phyloP scores from a whole-genome alignment of 805 yeast genomes.

The Blastobotrys attinorum region DNA sequence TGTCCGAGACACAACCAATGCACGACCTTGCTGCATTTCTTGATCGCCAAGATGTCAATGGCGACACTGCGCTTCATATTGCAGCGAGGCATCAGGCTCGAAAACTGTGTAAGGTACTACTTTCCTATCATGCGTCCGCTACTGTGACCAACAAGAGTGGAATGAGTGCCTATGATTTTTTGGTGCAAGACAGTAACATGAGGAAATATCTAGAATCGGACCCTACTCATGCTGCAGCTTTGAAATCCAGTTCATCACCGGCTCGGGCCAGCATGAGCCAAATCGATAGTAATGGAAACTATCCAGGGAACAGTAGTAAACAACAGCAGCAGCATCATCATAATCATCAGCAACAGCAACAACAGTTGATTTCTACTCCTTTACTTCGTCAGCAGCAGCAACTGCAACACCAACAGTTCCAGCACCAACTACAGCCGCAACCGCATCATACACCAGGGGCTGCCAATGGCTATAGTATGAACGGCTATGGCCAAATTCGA shows the following conservation, averaged over 20 bases:
- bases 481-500: conserved; percentile 3
- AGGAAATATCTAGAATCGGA: conserved; percentile 13
- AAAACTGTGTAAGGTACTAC: conserved; percentile 35
- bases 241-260: conserved; percentile 20
- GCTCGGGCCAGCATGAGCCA: conserved; percentile 7
- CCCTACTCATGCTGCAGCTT: conserved; percentile 8
- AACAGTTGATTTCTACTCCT: too few relatives aligned
- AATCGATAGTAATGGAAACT: not conserved
- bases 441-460: not conserved
- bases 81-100: conserved; percentile 54
- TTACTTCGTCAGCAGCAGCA: not conserved
- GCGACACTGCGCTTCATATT: conserved; percentile 80
- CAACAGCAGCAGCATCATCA: not conserved
- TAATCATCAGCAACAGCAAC: not conserved
- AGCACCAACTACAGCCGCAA: not conserved
- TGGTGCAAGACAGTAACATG: conserved; percentile 26
- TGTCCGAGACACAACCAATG: conserved; percentile 55
- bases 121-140: conserved; percentile 41
- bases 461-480: not conserved
- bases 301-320: not conserved
- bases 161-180: conserved; percentile 32
- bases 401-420: not conserved
- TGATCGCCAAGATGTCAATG: conserved; percentile 72
- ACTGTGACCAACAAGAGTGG: conserved; percentile 36
- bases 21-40: conserved; percentile 42